Conservation (phyloP, 1,284 basidiomycete genomes). For the Gastroboletus turbinatus region DNA sequence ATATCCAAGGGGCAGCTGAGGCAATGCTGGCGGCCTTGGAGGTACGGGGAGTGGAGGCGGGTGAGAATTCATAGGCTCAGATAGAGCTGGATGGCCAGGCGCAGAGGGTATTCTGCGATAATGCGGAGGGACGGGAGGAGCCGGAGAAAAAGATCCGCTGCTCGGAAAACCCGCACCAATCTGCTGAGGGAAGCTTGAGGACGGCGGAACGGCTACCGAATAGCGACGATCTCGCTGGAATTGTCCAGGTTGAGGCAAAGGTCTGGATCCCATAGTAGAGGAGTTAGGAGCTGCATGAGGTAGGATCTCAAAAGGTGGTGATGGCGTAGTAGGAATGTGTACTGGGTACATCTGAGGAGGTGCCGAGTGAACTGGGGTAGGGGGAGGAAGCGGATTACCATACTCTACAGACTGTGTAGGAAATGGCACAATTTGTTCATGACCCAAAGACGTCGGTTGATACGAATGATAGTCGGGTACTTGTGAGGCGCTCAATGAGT, state of each 20-base stretch:
- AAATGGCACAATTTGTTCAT: slow-evolving; percentile 25
- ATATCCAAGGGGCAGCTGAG: slow-evolving; percentile 40
- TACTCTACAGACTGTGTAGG: slow-evolving; percentile 31
- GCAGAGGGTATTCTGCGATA: slow-evolving; percentile 32
- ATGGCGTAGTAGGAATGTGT: slow-evolving; percentile 34
- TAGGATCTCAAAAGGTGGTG: slow-evolving; percentile 31
- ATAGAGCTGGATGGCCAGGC: slow-evolving; percentile 26
- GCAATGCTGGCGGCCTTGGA: slow-evolving; percentile 37
- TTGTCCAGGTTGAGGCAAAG: slow-evolving; percentile 49
- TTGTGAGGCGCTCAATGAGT: slow-evolving; percentile 27
- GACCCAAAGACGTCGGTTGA: slow-evolving; percentile 19
- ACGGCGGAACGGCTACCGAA: slow-evolving; percentile 37
- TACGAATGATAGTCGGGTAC: slow-evolving; percentile 29
- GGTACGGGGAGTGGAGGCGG: slow-evolving; percentile 33
- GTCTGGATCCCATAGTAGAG: slow-evolving; percentile 47
- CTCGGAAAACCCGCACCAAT: slow-evolving; percentile 18
- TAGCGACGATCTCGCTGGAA: slow-evolving; percentile 35
- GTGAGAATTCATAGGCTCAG: slow-evolving; percentile 17
- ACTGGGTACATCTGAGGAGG: slow-evolving; percentile 31
- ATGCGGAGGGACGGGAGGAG: slow-evolving; percentile 22
- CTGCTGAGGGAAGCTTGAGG: slow-evolving; percentile 33
- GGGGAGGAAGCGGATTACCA: slow-evolving; percentile 19
- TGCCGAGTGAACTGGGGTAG: slow-evolving; percentile 25
- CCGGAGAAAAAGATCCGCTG: slow-evolving; percentile 19
- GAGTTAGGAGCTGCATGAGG: slow-evolving; percentile 36